Evolutionary conservation across 2,329 filamentous ascomycete species (phyloP).

Genomic region (Ophiostoma australiae): DNA sequence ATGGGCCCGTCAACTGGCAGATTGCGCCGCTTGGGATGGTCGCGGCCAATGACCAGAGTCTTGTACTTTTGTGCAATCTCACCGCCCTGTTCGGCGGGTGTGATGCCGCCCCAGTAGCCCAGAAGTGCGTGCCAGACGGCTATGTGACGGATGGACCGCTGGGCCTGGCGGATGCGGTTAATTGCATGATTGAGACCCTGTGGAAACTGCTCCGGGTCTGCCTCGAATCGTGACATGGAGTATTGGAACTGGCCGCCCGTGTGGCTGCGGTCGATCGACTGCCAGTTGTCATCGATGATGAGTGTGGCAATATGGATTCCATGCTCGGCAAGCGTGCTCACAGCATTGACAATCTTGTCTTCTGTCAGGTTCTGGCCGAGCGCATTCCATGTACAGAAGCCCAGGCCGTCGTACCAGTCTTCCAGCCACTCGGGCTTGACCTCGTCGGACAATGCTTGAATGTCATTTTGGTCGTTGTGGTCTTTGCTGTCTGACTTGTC

Average conservation of each 20-base stretch:
- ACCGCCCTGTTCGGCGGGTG: conserved; percentile 54
- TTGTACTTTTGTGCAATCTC: conserved; percentile 73
- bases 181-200: conserved; percentile 69
- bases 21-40: conserved; percentile 44
- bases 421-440: conserved; percentile 66
- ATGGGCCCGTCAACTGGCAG: conserved; percentile 59
- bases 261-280: conserved; percentile 56
- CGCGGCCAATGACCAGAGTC: conserved; percentile 56
- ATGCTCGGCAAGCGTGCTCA: conserved; percentile 64
- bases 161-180: conserved; percentile 59
- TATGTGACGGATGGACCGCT: conserved; percentile 72
- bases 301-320: conserved; percentile 76
- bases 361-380: conserved; percentile 79
- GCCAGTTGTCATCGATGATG: conserved; percentile 98
- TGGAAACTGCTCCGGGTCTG: conserved; percentile 73
- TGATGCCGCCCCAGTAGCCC: conserved; percentile 85
- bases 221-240: conserved; percentile 81
- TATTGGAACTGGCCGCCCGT: conserved; percentile 51
- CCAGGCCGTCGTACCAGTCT: conserved; percentile 86
- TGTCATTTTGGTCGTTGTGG: no score
- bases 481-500: background rate
- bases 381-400: conserved; percentile 96
- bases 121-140: conserved; percentile 91
- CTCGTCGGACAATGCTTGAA: conserved; percentile 39
- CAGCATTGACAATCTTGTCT: conserved; percentile 68